These are phyloP conservation scores for Mediolabrus comicus DNA, from an alignment of 108 stramenopile species.

Conservation along the genomic window DNA sequence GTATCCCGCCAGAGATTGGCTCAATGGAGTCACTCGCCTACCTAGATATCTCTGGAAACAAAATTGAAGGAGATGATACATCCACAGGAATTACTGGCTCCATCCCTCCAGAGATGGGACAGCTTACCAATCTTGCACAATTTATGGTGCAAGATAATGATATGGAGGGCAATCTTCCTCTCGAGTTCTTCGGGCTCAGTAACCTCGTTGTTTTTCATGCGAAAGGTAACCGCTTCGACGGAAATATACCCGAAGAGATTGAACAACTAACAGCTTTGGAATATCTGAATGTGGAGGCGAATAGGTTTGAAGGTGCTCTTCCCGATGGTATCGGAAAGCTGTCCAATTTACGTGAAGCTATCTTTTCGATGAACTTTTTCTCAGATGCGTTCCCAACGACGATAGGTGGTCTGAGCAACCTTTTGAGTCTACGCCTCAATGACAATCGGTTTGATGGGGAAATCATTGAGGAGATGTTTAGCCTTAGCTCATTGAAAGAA, in stretches of 20 bases:
- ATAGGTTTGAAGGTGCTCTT: slow-evolving; percentile 34
- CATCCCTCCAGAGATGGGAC: slow-evolving; percentile 30
- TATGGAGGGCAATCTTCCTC: not conserved
- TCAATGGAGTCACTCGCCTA: slow-evolving; percentile 22
- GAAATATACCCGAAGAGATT: slow-evolving; percentile 9
- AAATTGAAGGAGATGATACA: slow-evolving; percentile 23
- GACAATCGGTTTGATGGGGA: slow-evolving; percentile 22
- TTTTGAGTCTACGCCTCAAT: slow-evolving; percentile 8
- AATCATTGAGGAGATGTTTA: slow-evolving; percentile 16
- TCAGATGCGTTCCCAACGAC: slow-evolving; percentile 13
- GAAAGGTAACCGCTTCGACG: not conserved
- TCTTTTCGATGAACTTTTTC: slow-evolving; percentile 22
- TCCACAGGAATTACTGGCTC: slow-evolving; percentile 24
- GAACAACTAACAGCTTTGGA: not conserved
- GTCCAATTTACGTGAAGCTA: slow-evolving; percentile 18
- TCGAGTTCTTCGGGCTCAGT: not conserved
- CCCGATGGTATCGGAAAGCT: slow-evolving; percentile 43
- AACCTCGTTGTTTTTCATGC: not conserved
- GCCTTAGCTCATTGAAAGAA: slow-evolving; percentile 9
- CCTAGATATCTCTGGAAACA: slow-evolving; percentile 44
- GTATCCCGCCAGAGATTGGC: slow-evolving; percentile 50
- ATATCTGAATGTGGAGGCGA: slow-evolving; percentile 12
- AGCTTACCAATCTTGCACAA: slow-evolving; percentile 2
- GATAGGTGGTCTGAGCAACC: slow-evolving; percentile 14
- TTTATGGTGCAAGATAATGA: slow-evolving; percentile 16